Evolutionary conservation across 768 basidiomycete species (phyloP), one percentile per base, ranked within the genome.

Genomic region (Strobilomyces dryophilus): DNA sequence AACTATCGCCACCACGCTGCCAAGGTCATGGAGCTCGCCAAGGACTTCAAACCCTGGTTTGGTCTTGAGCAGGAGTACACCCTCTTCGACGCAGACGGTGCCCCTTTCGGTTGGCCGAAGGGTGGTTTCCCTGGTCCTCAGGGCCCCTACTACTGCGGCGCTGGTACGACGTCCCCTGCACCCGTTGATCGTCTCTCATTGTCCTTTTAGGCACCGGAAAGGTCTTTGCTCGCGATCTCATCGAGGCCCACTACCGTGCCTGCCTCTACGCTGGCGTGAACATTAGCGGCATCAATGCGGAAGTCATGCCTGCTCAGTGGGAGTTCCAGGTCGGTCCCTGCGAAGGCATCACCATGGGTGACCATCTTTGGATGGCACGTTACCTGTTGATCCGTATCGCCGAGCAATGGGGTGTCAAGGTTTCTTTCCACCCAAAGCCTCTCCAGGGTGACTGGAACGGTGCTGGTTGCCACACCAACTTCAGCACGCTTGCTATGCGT

Each of bases 261-360:
- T 97, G 95, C 71, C 83, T 95, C 49, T 95, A 95, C 69, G 75
- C 94, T 51, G 95, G 94, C 61, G 81, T 99, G 75, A 94, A 93
- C 78, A 98, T 98, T 76, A 93, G 91, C 61, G 97, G 97, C 68
- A 98, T 99, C 77, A 99, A 98, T 71, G 95, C 95, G 55, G 97
- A 98, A 75, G 95, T 98, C 56, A 98, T 98, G 95, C 95, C 97
- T 15, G 86, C 95, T 51, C 97, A 99, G 73, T 99, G 97, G 97
- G 97, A 99, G 77, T 99, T 95, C 89, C 97, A 99, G 74, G 93
- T 99, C 62, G 95, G 97, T 49, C 97, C 97, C 29, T 98, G 95
- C 65, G 89, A 91, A 70, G 97, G 97, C 50, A 98, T 98, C 71
- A 79, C 87, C 54, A 95, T 98, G 93, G 97, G 97, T 62, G 97